These are phyloP conservation scores for Meyerozyma athensensis DNA, from an alignment of 1,139 yeast genomes.

Conservation along the genomic window DNA sequence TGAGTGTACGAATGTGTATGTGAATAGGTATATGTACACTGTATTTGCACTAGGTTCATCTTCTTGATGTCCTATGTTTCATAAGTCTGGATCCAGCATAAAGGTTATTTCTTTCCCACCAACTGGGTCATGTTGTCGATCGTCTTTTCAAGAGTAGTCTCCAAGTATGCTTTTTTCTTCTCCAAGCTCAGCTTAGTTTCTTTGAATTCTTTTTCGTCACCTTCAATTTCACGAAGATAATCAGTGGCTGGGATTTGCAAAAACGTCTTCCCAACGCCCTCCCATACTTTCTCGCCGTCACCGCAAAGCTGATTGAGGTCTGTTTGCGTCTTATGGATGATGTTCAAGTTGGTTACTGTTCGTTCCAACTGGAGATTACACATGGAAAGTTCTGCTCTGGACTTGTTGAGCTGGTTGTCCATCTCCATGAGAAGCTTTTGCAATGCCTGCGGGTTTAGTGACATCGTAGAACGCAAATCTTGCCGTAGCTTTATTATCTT, in stretches of 20 bases:
- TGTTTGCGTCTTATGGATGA: conserved; percentile 52
- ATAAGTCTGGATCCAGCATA: conserved; percentile 1
- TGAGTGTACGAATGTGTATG: too few relatives aligned
- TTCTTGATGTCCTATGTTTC: too few relatives aligned
- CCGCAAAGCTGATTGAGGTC: conserved; percentile 44
- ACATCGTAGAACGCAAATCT: conserved; percentile 16
- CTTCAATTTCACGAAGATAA: conserved; percentile 45
- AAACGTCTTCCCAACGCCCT: conserved; percentile 80
- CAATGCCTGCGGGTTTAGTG: conserved; percentile 48
- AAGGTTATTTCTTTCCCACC: conserved; percentile 20
- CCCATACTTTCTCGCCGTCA: conserved; percentile 60
- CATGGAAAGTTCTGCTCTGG: conserved; percentile 60
- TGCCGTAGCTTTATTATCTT: too few relatives aligned
- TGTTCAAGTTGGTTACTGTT: conserved; percentile 51
- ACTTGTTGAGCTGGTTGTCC: conserved; percentile 56
- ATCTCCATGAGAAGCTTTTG: conserved; percentile 55
- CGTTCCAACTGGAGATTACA: conserved; percentile 57
- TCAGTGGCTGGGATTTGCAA: conserved; percentile 37
- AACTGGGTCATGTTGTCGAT: conserved; percentile 56
- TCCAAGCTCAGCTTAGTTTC: conserved; percentile 59
- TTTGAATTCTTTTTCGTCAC: conserved; percentile 49
- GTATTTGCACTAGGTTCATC: too few relatives aligned
- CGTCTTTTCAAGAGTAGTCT: conserved; percentile 75
- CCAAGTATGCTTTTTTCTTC: conserved; percentile 68
- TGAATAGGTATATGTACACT: too few relatives aligned